Evolutionary conservation across 768 basidiomycete genomes (phyloP), one percentile per base, ranked within the genome.

Genomic region (Phylloporus sp.): DNA sequence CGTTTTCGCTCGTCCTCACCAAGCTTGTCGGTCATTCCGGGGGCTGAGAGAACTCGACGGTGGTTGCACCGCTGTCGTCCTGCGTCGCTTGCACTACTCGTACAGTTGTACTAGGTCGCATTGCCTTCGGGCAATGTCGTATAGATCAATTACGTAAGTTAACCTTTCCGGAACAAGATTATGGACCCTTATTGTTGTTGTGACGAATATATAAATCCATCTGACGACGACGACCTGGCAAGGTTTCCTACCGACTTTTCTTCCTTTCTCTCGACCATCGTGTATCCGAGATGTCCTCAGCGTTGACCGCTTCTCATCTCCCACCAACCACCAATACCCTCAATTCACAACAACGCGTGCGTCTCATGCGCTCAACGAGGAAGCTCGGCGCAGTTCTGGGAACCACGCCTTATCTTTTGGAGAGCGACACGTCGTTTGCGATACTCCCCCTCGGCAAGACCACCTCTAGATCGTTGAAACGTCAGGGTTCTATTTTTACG

Each of bases 281-380:
- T 50, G 15, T 42, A 44, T 60, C 46, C 33, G 48, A 6, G 44
- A 66, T 68, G 61, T 56, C 59, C 22, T 40, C 51, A 15, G n/a
- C 55, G 10, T 60, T 54, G 6, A 37, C 54, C 11, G 44, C 55
- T 44, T 41, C 56, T 6, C 50, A 46, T 22, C 70, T 60, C 13
- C 69, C 69, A 4, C 66, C 69, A 4, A 70, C 69, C n/a, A 58
- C 57, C 23, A 70, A 70, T 32, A 44, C 24, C 24, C 65, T 71
- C 24, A 48, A 62, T 20, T 45, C 63, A 0, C 53, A 60, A 27
- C 61, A 69, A 32, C 69, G 70, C 22, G 45, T 56, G 2, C 67
- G 65, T 36, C 70, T 70, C 17, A 52, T 70, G 13, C 69, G 69
- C 27, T 67, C 69, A 3, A 66, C 69, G 9, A 64, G 66, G 48